A percentile compares a stretch with the other conserved stretches of the same genome.
phyloP scores from a whole-genome alignment of 371 early-diverging fungal species.

The Cladochytrium tenue region DNA sequence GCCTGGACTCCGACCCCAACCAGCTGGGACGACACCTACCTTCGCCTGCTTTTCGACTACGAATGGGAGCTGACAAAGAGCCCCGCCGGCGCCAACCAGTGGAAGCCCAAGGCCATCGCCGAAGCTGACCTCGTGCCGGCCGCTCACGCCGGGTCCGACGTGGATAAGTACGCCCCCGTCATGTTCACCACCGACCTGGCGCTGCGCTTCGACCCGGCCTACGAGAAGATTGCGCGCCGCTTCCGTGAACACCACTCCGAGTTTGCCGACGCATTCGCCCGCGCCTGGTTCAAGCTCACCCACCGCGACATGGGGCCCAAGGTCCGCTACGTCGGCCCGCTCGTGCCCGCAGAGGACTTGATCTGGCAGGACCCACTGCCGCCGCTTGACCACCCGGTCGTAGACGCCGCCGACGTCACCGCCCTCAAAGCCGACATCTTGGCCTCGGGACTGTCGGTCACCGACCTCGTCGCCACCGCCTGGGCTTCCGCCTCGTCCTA shows the following conservation, averaged over 20 bases:
- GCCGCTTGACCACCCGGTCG: background rate
- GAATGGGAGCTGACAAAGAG: constrained; percentile 35
- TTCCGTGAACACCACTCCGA: constrained; percentile 9
- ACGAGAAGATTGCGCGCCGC: constrained; percentile 9
- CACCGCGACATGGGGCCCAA: constrained; percentile 30
- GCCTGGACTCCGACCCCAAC: constrained; percentile 85
- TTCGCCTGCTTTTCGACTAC: constrained; percentile 35
- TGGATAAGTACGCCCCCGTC: no score
- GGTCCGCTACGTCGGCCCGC: constrained; percentile 15
- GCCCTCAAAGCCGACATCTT: constrained; percentile 5
- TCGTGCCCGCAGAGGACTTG: constrained; percentile 13
- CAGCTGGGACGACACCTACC: constrained; percentile 82
- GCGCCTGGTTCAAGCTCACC: constrained; percentile 31
- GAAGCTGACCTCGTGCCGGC: background rate
- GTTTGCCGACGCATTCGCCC: constrained; percentile 24
- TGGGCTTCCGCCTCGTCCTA: constrained; percentile 29
- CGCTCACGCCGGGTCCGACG: constrained; percentile 6
- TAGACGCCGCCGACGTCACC: constrained; percentile 1
- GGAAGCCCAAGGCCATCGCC: constrained; percentile 16
- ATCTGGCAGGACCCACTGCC: constrained; percentile 18
- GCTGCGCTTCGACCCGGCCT: constrained; percentile 20
- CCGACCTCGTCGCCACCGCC: constrained; percentile 24
- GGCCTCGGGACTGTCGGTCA: constrained; percentile 6
- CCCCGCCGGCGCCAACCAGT: constrained; percentile 28
- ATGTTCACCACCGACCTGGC: constrained; percentile 36